Evolutionary conservation across 495 filamentous ascomycete species (phyloP).

Genomic region (Pyronema domesticum): DNA sequence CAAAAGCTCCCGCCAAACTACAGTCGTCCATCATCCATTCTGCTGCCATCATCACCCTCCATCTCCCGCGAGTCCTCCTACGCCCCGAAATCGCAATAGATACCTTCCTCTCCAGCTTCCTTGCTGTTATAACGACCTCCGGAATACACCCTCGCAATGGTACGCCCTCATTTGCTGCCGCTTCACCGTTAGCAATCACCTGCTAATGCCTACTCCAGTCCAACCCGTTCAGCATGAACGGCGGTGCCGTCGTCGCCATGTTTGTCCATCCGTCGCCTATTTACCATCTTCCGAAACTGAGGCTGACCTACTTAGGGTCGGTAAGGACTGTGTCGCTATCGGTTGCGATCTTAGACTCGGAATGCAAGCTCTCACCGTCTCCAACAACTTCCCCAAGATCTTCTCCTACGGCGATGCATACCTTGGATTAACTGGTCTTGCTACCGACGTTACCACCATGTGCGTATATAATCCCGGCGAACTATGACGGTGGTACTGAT

Average conservation of each 20-base stretch:
- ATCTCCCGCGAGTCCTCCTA: not conserved
- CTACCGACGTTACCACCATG: slow-evolving; percentile 88
- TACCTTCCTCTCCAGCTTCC: not conserved
- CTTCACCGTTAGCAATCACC: not conserved
- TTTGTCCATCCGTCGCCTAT: slow-evolving; percentile 2
- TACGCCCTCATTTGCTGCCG: not conserved
- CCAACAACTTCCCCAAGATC: slow-evolving; percentile 99
- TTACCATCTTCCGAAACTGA: not conserved
- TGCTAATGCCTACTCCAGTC: slow-evolving; percentile 9
- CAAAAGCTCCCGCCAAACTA: not conserved
- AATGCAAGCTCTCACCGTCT: slow-evolving; percentile 87
- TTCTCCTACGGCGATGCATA: slow-evolving; percentile 94
- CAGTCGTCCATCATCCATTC: not conserved
- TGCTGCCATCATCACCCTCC: not conserved
- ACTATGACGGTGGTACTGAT: not conserved
- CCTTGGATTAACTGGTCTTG: slow-evolving; percentile 90
- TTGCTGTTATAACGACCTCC: not conserved
- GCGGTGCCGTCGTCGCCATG: slow-evolving; percentile 23
- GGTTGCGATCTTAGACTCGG: slow-evolving; percentile 97
- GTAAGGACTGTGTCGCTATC: slow-evolving; percentile 98
- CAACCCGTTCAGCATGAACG: slow-evolving; percentile 24
- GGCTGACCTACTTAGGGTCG: slow-evolving; percentile 48
- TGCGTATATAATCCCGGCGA: slow-evolving; percentile 13
- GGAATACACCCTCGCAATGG: not conserved
- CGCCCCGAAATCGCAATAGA: not conserved